These are phyloP conservation scores for Astragalus membranaceus DNA, from an alignment of 306 rosid species.

Conservation along the genomic window DNA sequence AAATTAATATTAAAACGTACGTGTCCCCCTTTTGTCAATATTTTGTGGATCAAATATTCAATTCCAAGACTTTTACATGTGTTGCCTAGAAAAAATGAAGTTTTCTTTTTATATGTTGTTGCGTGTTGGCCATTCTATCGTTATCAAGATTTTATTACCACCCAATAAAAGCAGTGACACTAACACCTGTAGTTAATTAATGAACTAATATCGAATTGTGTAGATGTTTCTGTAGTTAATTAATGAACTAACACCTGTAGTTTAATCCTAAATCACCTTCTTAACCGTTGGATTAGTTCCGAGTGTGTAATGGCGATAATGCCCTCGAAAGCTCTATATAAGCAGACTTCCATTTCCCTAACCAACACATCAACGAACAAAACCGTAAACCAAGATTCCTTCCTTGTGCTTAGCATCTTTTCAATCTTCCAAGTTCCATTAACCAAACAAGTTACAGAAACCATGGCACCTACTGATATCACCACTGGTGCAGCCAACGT, in stretches of 20 bases:
- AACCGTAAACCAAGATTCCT: neutral
- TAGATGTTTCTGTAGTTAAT: neutral
- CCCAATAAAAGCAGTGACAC: neutral
- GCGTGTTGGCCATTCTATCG: neutral
- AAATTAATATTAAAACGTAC: neutral
- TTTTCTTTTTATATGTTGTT: too few species aligned
- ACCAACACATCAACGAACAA: neutral
- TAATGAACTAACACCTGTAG: neutral
- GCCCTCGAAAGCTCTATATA: constrained; percentile 38
- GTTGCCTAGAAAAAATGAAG: neutral
- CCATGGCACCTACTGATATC: constrained; percentile 52
- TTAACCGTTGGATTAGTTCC: neutral
- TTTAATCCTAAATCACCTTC: neutral
- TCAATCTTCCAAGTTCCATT: neutral
- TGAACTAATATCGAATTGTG: neutral
- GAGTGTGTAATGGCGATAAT: neutral
- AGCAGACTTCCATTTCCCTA: neutral
- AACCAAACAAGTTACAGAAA: neutral
- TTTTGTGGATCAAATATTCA: neutral
- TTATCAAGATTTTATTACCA: neutral
- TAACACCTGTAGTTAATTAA: neutral
- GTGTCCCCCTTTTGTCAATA: neutral
- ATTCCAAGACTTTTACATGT: too few species aligned
- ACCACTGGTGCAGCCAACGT: neutral
- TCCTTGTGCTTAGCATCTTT: neutral